Percentiles rank a stretch among this genome's conserved stretches.
Evolutionary conservation across 2,329 filamentous ascomycete genomes (phyloP).

Genomic region (Phaeophleospora eucalypticola): DNA sequence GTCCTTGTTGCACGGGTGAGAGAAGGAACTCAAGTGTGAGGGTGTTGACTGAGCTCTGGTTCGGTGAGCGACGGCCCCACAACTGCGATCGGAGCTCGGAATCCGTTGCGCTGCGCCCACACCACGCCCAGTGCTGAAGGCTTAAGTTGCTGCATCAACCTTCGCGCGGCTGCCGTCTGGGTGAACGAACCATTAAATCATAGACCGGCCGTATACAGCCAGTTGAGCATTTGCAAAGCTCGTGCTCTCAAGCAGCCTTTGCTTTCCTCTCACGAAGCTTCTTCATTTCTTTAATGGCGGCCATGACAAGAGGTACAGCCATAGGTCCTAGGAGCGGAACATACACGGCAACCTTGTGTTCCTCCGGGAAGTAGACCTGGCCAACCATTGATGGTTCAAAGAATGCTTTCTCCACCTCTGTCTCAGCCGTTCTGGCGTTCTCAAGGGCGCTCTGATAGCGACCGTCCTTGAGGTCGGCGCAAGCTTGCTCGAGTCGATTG

Average conservation of each 20-base stretch:
- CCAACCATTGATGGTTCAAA: slow-evolving; percentile 99
- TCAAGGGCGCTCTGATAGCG: slow-evolving; percentile 64
- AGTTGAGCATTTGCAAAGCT: too few relatives aligned
- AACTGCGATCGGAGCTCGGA: neutral
- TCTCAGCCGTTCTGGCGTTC: slow-evolving; percentile 79
- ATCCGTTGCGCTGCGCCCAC: neutral
- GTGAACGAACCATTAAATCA: too few relatives aligned
- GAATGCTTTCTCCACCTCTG: slow-evolving; percentile 87
- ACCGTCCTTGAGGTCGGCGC: slow-evolving; percentile 61
- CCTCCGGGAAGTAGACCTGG: slow-evolving; percentile 96
- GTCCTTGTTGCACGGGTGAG: neutral
- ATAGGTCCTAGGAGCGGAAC: slow-evolving; percentile 85
- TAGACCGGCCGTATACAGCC: too few relatives aligned
- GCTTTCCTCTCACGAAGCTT: slow-evolving; percentile 14
- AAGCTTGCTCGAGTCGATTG: slow-evolving; percentile 70
- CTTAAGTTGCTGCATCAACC: too few relatives aligned
- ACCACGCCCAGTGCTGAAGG: too few relatives aligned
- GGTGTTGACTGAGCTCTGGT: neutral
- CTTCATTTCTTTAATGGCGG: slow-evolving; percentile 72
- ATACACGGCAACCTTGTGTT: slow-evolving; percentile 97
- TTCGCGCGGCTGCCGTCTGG: too few relatives aligned
- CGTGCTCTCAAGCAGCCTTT: slow-evolving; percentile 13
- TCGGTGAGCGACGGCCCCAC: neutral
- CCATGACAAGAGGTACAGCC: slow-evolving; percentile 83
- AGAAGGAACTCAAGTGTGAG: too few relatives aligned